Conservation (phyloP, 768 basidiomycete genomes). For the Leccinum longicurvipes region DNA sequence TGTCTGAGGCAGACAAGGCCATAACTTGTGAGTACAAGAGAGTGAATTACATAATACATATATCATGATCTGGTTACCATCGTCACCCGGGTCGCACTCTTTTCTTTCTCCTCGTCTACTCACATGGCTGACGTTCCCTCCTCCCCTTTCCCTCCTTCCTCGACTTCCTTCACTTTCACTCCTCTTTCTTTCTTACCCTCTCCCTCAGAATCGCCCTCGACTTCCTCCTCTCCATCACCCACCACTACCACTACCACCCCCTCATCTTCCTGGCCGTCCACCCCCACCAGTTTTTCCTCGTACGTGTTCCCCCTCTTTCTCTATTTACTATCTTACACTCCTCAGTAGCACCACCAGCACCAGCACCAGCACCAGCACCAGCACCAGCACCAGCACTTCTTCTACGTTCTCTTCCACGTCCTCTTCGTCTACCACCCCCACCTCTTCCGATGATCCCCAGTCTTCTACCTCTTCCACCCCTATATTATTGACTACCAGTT, state of each 20-base stretch:
- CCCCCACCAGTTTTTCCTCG: background rate
- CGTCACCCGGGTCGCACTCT: no score
- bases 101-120: no score
- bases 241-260: background rate
- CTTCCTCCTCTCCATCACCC: background rate
- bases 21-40: constrained; percentile 38
- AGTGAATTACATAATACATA: no score
- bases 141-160: no score
- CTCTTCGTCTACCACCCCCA: background rate
- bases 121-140: no score
- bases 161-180: no score
- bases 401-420: background rate
- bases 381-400: no score
- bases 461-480: constrained; percentile 1
- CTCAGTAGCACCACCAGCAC: background rate
- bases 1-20: constrained; percentile 73
- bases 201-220: background rate
- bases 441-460: background rate
- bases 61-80: no score
- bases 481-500: background rate
- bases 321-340: background rate
- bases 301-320: constrained; percentile 5
- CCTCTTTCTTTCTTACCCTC: background rate
- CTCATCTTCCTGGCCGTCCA: background rate
- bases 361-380: no score